Base-by-base conservation (phyloP, 2,329 filamentous ascomycete genomes). In the Pezicula radicicola region DNA sequence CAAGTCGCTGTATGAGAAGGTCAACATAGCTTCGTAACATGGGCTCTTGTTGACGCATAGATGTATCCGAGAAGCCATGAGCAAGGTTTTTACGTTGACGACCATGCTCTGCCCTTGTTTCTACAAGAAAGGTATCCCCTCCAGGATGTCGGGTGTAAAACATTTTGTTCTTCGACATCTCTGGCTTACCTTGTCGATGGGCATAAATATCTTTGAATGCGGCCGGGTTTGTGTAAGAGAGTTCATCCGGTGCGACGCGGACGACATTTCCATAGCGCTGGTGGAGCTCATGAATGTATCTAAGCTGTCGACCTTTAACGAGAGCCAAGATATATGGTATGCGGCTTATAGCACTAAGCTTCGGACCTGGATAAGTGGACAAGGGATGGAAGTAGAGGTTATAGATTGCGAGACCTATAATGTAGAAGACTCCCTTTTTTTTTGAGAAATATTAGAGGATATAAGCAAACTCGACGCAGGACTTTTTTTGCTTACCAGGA, bases 221-320 rank as follows among this genome's bases (percentile, higher is more conserved):
- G 13, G 55, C 48, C 3, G 56, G 40, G 16, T 57, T 46, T 28
- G 54, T 56, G 49, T 67, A 65, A 35, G 56, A 53, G 3, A 68
- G 56, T 50, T 67, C 60, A 15, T 65, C 61, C 1, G 61, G 64
- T 1, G 55, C 51, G 8, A 67, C 42, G 7, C 66, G 63, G 2
- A 68, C 57, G 6, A 64, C 50, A 13, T 53, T 51, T n/a, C 64
- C 63, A 35, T 66, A 63, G 13, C 55, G 46, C 10, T 59, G 52
- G 35, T 63, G 60, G 1, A 59, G 43, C 3, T 53, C 37, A 9
- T 19, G 37, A 5, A 48, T 27, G 27, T 36, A 45, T 19, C 27
- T 45, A 10, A 19, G 43, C 12, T 44, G 51, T 6, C 33, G 40
- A 27, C 51, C 51, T 9, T 27, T 33, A 27, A 52, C 40, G 12